phyloP scores from a whole-genome alignment of 805 yeast genomes.

The Suhomyces tanzawaensis region DNA sequence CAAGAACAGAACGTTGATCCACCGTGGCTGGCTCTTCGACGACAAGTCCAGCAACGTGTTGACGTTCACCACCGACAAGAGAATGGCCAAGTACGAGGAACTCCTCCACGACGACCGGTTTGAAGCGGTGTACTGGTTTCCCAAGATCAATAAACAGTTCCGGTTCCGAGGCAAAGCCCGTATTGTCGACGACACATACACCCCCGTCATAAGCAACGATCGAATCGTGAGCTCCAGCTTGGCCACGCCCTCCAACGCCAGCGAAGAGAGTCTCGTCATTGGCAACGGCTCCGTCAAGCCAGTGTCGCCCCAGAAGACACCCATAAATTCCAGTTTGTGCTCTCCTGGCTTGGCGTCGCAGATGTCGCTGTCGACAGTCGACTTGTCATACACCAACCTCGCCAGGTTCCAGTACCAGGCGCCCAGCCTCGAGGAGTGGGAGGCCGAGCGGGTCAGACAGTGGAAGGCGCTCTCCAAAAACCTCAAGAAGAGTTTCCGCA shows the following conservation, averaged over 20 bases:
- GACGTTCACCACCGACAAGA: slow-evolving; percentile 67
- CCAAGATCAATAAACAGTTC: slow-evolving; percentile 60
- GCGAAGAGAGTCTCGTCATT: slow-evolving; percentile 1
- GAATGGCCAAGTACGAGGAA: slow-evolving; percentile 63
- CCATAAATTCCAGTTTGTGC: slow-evolving; percentile 26
- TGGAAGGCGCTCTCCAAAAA: slow-evolving; percentile 62
- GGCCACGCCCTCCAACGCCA: background rate
- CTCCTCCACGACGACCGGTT: slow-evolving; percentile 50
- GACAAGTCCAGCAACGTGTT: slow-evolving; percentile 66
- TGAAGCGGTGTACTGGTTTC: slow-evolving; percentile 78
- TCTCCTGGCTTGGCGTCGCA: slow-evolving; percentile 25
- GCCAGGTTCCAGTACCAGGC: slow-evolving; percentile 30
- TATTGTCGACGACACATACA: slow-evolving; percentile 30
- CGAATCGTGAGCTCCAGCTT: slow-evolving; percentile 26
- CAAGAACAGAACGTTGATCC: slow-evolving; percentile 65
- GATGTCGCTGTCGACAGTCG: slow-evolving; percentile 17
- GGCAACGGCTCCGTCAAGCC: slow-evolving; percentile 8
- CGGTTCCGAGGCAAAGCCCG: slow-evolving; percentile 68
- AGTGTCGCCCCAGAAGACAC: slow-evolving; percentile 12
- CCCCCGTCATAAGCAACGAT: slow-evolving; percentile 28
- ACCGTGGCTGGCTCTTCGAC: slow-evolving; percentile 71
- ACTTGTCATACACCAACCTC: slow-evolving; percentile 28
- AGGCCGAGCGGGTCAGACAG: slow-evolving; percentile 55
- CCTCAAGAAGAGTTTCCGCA: slow-evolving; percentile 64
- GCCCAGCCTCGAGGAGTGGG: slow-evolving; percentile 66